These are phyloP conservation scores for Aureobasidium leucospermi DNA, from an alignment of 2,329 filamentous ascomycete species.

Conservation along the genomic window DNA sequence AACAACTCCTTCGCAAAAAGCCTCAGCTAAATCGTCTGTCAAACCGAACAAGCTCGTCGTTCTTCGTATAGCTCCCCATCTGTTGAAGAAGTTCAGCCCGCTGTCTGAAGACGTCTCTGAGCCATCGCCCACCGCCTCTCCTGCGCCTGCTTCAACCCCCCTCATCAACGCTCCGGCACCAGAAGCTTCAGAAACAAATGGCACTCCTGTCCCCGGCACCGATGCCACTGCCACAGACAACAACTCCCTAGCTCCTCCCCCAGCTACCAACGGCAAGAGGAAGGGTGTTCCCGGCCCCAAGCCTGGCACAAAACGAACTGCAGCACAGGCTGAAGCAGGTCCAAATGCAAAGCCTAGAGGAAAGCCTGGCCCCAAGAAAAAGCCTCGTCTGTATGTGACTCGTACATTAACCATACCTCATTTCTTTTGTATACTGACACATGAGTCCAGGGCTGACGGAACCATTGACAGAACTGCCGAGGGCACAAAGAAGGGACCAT, in stretches of 20 bases:
- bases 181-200: slow-evolving; percentile 36
- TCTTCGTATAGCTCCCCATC: slow-evolving; percentile 21
- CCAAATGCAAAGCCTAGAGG: slow-evolving; percentile 59
- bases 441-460: slow-evolving; percentile 41
- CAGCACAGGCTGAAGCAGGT: slow-evolving; percentile 46
- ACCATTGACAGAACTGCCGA: slow-evolving; percentile 34
- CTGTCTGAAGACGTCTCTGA: slow-evolving; percentile 27
- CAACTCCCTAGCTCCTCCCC: slow-evolving; percentile 38
- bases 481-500: slow-evolving; percentile 33
- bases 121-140: slow-evolving; percentile 27
- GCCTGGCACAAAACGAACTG: slow-evolving; percentile 53
- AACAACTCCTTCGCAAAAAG: slow-evolving; percentile 16
- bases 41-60: slow-evolving; percentile 26
- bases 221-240: slow-evolving; percentile 28
- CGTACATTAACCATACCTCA: neutral
- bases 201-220: slow-evolving; percentile 29
- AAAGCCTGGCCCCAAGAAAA: slow-evolving; percentile 96
- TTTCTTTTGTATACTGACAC: slow-evolving; percentile 14
- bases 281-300: slow-evolving; percentile 67
- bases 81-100: slow-evolving; percentile 24
- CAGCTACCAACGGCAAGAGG: slow-evolving; percentile 54
- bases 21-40: slow-evolving; percentile 16
- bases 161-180: slow-evolving; percentile 31
- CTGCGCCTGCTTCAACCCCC: slow-evolving; percentile 28
- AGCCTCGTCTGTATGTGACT: slow-evolving; percentile 74